Evolutionary conservation across 345 rosid species (phyloP).

Genomic region (Garcia nutans): DNA sequence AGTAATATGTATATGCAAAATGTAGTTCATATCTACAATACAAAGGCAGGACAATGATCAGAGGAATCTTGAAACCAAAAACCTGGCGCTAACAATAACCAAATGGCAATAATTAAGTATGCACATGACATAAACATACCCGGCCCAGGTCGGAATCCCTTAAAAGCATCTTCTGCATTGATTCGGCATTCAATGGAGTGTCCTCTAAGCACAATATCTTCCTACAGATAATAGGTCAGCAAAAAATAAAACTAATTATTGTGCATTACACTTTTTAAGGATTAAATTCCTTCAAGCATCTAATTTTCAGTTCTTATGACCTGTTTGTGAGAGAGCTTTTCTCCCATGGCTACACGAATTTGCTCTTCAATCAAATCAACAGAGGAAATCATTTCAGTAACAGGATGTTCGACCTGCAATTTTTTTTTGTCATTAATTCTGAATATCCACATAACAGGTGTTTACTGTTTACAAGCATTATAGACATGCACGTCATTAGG

Average conservation of each 20-base stretch:
- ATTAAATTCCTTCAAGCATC: neutral
- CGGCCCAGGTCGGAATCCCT: conserved; percentile 97
- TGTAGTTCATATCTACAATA: neutral
- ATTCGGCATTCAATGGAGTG: conserved; percentile 99
- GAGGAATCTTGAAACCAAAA: neutral
- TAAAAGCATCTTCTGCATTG: conserved; percentile 98
- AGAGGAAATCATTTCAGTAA: conserved; percentile 96
- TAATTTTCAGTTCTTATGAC: conserved; percentile 29
- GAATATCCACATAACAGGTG: neutral
- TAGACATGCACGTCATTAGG: neutral
- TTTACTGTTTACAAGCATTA: neutral
- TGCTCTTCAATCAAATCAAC: conserved; percentile 98
- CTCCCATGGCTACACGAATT: conserved; percentile 98
- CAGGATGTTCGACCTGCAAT: conserved; percentile 94
- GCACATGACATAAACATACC: conserved; percentile 41
- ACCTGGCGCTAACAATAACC: neutral
- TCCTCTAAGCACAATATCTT: conserved; percentile 90
- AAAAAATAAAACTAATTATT: too few species aligned
- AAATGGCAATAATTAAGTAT: neutral
- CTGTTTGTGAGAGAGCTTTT: conserved; percentile 84
- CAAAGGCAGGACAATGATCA: neutral
- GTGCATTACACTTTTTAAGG: neutral
- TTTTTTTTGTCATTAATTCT: conserved; percentile 5
- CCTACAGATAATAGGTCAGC: conserved; percentile 41
- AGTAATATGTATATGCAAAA: neutral